Base-by-base conservation (phyloP, 805 yeast species). In the Metschnikowia reukaufii region DNA sequence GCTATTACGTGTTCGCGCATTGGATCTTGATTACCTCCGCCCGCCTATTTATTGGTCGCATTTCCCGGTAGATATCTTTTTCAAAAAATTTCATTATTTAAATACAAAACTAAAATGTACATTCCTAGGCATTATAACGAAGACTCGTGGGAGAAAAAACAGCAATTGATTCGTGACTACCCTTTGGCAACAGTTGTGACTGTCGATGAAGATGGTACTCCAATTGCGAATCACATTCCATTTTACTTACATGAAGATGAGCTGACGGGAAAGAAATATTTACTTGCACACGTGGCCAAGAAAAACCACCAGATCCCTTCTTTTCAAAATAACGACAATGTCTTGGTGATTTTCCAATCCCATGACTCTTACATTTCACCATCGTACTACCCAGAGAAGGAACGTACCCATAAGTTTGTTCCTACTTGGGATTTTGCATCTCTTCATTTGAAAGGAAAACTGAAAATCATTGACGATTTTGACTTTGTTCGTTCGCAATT, bases 381-480 rank as follows among this genome's bases (percentile, higher is more conserved):
- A 1, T 61, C 73, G 13, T 83, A 82, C 74, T 83, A 83, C 56
- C 77, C 80, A 6, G 68, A 73, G 17, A 82, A 83, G 64, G 64
- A 72, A 39, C 70, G 70, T 39, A 78, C 83, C 27, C 83, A 80
- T 50, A 82, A 81, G 57, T 73, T 71, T 35, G 88, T 82, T n/a
- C 86, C 88, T 15, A 83, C 88, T 1, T 83, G 87, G 87, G 83
- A 79, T 59, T 82, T 76, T 62, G 80, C 78, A 2, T 64, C 78
- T 4, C 81, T 77, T 27, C 86, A 83, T 56, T 67, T 76, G 36
- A 67, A 76, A 47, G 88, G 88, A 3, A 72, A 61, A 23, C 73
- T 83, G 8, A 66, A 50, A 20, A 58, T 78, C 13, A 60, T 70
- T 17, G 80, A 76, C 42, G 76, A 74, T 42, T 57, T 61, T 19